phyloP scores from a whole-genome alignment of 345 rosid genomes.

The Boechera stricta region DNA sequence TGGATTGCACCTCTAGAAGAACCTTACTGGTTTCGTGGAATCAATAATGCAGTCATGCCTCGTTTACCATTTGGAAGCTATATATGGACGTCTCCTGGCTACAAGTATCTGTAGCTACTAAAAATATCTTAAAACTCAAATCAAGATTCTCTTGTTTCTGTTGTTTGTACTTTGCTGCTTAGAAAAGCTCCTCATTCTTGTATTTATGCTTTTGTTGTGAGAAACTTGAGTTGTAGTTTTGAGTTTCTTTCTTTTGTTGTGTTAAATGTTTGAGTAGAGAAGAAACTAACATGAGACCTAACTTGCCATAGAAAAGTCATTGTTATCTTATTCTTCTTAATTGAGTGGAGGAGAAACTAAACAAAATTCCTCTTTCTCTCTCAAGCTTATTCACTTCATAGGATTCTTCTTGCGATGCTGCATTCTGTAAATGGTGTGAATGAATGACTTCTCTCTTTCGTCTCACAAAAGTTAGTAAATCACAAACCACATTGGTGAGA shows the following conservation, averaged over 20 bases:
- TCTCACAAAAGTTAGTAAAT: constrained; percentile 3
- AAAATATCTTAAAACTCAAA: background rate
- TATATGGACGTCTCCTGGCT: constrained; percentile 39
- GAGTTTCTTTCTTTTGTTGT: constrained; percentile 8
- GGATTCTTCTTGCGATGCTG: background rate
- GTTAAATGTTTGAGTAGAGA: background rate
- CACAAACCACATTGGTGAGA: constrained; percentile 29
- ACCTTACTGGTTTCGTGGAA: constrained; percentile 18
- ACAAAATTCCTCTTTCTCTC: constrained; percentile 5
- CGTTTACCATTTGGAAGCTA: constrained; percentile 44
- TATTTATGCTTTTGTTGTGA: constrained; percentile 16
- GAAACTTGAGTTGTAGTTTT: constrained; percentile 13
- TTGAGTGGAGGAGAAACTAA: constrained; percentile 14
- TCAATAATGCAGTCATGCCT: background rate
- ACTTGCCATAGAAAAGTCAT: background rate
- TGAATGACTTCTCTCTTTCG: constrained; percentile 22
- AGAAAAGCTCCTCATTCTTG: background rate
- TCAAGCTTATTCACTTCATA: constrained; percentile 25
- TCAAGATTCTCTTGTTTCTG: constrained; percentile 6
- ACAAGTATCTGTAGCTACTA: background rate
- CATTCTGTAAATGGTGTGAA: constrained; percentile 29
- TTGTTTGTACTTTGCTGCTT: constrained; percentile 6
- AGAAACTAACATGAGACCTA: background rate
- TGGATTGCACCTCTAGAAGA: constrained; percentile 1
- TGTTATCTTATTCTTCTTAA: constrained; percentile 2